Evolutionary conservation across 2,329 filamentous ascomycete genomes (phyloP), one percentile per base, ranked within the genome.

Genomic region (Clonostachys rosea): DNA sequence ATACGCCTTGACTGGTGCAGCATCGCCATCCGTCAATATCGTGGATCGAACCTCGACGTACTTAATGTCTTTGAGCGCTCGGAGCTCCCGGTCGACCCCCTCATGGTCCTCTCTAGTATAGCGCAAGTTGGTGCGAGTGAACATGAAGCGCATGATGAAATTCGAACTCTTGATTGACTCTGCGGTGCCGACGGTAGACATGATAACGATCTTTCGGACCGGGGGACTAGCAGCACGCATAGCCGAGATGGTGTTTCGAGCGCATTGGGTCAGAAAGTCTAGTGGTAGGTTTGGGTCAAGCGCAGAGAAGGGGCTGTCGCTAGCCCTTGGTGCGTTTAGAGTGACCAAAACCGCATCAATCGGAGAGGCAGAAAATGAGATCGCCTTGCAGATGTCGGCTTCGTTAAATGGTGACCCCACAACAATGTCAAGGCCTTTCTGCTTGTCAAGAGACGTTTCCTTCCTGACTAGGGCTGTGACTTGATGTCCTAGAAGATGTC

Each of bases 111-210:
- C 59, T 40, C 68, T 65, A 47, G 69, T 70, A 39, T 66, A 60
- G 18, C 49, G 57, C 69, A 78, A 75, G 50, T 71, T 71, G 43
- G 64, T 70, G 37, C 70, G 57, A 35, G 58, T 61, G 53, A 78
- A 67, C 14, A 75, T 48, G 33, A 64, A 46, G n/a, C 66, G 63
- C 56, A 76, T 54, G 3, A 68, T 52, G 34, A 61, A 68, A 47
- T 67, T 62, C 46, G 74, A 52, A 40, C 69, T 67, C 0, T 47
- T 43, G 50, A 61, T 69, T 5, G 73, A 75, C 42, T 63, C 58
- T 1, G 68, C 74, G 1, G 70, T 65, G 7, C 75, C 76, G 48
- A 73, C 69, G 2, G 73, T 69, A 33, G 69, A 71, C 57, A 78
- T 64, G 20, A 73, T 63, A n/a, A 78, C 65, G 2, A 77, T 56